Evolutionary conservation across 257 asterid species (phyloP), one percentile per base, ranked within the genome.

Genomic region (Striga asiatica): DNA sequence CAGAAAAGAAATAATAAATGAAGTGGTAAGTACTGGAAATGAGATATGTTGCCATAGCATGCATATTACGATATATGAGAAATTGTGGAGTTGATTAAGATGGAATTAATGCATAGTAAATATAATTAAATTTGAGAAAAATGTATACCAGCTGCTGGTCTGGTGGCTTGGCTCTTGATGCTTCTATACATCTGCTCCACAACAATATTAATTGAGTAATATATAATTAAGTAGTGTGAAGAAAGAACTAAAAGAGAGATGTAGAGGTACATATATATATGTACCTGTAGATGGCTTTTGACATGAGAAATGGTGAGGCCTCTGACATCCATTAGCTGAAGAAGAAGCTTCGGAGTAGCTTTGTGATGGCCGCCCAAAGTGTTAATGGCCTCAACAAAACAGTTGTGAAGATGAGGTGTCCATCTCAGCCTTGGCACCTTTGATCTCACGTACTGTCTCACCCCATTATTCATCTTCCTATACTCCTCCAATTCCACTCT

Each of bases 301-400:
- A 89, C 97, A 74, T 89, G 97, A 68, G 97, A 78, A 54, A 85
- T 89, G 19, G 94, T 85, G 62, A 89, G 85, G 17, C 97, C 95
- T 74, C 78, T 78, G 5, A 85, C 89, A 71, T 85, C 92, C 97
- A 89, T 89, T 69, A 74, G 37, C 54, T 82, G 94, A 16, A 82
- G 78, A 65, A 89, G 89, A 8, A 85, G 74, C 56, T 89, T 89
- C 6, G 97, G 97, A 0, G 97, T 89, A 0, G 97, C 97, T 58
- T 81, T 81, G 20, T 82, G 65, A 50, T 82, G 89, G 49, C 95
- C 97, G 0, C 95, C 95, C 23, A 85, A 92, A 0, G 66, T 71
- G 14, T 89, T 48, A 48, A 89, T 74, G 48, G 94, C 92, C 23
- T 80, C 78, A 55, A 89, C 67, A 28, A 88, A 88, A 60, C 89